Evolutionary conservation across 108 stramenopile genomes (phyloP).

Genomic region (Cyclotella distinguenda): DNA sequence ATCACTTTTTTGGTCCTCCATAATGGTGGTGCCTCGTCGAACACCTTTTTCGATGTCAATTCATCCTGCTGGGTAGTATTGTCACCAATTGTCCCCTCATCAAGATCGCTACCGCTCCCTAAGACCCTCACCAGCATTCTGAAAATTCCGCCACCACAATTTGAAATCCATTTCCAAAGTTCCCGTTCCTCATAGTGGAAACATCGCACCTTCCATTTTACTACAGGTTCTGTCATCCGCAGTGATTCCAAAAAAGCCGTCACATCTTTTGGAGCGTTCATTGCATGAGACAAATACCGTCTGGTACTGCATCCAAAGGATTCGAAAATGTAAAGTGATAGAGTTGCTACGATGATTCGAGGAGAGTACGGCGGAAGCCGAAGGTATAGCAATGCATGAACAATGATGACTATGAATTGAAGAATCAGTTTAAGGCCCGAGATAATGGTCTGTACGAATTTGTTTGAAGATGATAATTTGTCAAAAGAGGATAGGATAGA

Average conservation of each 20-base stretch:
- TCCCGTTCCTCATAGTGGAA: slow-evolving; percentile 79
- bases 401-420: slow-evolving; percentile 30
- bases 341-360: slow-evolving; percentile 34
- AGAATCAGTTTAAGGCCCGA: slow-evolving; percentile 14
- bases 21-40: slow-evolving; percentile 20
- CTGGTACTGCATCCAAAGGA: slow-evolving; percentile 75
- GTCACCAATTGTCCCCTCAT: background rate
- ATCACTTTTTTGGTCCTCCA: slow-evolving; percentile 73
- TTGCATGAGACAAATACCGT: slow-evolving; percentile 64
- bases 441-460: slow-evolving; percentile 18
- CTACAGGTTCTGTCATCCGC: slow-evolving; percentile 50
- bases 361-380: slow-evolving; percentile 42
- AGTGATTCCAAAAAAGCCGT: slow-evolving; percentile 65
- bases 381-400: slow-evolving; percentile 38
- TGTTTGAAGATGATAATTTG: background rate
- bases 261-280: slow-evolving; percentile 60
- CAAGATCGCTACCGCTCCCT: background rate
- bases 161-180: slow-evolving; percentile 27
- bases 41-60: background rate
- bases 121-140: slow-evolving; percentile 3
- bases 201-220: slow-evolving; percentile 77
- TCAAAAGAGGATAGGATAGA: background rate
- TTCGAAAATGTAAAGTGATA: slow-evolving; percentile 69
- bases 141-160: slow-evolving; percentile 22
- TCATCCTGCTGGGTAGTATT: background rate